phyloP scores from a whole-genome alignment of 2,329 filamentous ascomycete species.

The Magnaporthiopsis incrustans region DNA sequence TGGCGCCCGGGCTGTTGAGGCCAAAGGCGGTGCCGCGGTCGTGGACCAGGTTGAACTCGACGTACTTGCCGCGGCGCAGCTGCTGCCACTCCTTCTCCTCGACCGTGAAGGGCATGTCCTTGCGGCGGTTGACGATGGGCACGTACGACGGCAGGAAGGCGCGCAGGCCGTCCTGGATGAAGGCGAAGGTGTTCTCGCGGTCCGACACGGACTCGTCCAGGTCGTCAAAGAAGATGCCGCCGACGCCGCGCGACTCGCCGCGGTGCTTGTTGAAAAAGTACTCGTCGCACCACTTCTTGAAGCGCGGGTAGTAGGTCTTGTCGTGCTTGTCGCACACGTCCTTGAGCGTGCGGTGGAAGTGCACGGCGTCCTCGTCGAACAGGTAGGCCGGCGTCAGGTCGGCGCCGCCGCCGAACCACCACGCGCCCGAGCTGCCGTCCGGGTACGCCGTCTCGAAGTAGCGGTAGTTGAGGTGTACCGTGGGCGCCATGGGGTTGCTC shows the following conservation, averaged over 20 bases:
- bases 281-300: slow-evolving; percentile 97
- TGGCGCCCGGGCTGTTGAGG: slow-evolving; percentile 80
- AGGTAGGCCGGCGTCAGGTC: slow-evolving; percentile 91
- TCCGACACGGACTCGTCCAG: slow-evolving; percentile 81
- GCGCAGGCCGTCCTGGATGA: slow-evolving; percentile 74
- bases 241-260: slow-evolving; percentile 75
- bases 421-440: slow-evolving; percentile 73
- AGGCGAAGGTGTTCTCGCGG: slow-evolving; percentile 82
- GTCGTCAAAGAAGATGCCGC: slow-evolving; percentile 98
- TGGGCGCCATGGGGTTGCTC: slow-evolving; percentile 91
- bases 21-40: slow-evolving; percentile 94
- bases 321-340: slow-evolving; percentile 90
- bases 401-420: slow-evolving; percentile 97
- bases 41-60: slow-evolving; percentile 97
- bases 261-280: slow-evolving; percentile 96
- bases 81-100: slow-evolving; percentile 96
- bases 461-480: slow-evolving; percentile 95
- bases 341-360: slow-evolving; percentile 93
- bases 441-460: slow-evolving; percentile 95
- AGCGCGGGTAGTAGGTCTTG: slow-evolving; percentile 81
- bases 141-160: slow-evolving; percentile 88
- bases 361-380: slow-evolving; percentile 93
- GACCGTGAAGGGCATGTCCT: slow-evolving; percentile 83
- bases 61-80: slow-evolving; percentile 85
- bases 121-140: slow-evolving; percentile 80